Conservation (phyloP, 2,329 filamentous ascomycete species). For the Grosmannia huntii region DNA sequence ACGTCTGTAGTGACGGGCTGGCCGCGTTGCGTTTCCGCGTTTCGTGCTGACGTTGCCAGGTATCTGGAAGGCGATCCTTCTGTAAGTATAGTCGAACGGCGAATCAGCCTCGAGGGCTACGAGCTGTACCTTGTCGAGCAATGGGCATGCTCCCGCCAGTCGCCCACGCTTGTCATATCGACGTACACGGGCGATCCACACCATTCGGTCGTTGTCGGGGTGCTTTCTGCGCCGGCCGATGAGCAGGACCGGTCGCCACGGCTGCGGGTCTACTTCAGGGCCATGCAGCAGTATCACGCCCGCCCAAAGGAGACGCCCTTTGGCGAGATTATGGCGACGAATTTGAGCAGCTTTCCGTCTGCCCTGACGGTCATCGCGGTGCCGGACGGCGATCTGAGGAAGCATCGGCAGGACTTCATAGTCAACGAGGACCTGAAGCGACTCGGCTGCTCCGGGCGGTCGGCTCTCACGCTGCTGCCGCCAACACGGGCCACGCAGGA, state of each 20-base stretch:
- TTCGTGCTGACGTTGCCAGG: constrained; percentile 19
- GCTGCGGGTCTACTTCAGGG: constrained; percentile 73
- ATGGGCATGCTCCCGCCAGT: constrained; percentile 86
- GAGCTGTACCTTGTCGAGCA: constrained; percentile 93
- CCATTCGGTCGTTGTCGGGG: constrained; percentile 65
- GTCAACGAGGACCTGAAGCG: constrained; percentile 92
- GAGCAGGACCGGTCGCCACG: constrained; percentile 68
- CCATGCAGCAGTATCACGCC: constrained; percentile 74
- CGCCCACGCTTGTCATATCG: constrained; percentile 82
- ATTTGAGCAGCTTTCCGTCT: constrained; percentile 83
- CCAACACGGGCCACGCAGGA: constrained; percentile 73
- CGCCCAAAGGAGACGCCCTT: constrained; percentile 68
- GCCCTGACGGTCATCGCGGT: constrained; percentile 84
- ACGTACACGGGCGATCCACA: constrained; percentile 83
- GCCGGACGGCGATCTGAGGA: constrained; percentile 71
- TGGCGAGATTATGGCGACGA: constrained; percentile 86
- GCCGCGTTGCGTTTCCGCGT: not conserved
- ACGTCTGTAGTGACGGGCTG: constrained; percentile 8
- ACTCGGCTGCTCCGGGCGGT: constrained; percentile 79
- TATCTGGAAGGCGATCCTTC: constrained; percentile 79
- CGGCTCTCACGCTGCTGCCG: constrained; percentile 66
- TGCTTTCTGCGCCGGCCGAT: constrained; percentile 71
- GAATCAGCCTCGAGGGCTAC: constrained; percentile 62
- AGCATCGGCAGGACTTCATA: constrained; percentile 72
- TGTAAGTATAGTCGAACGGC: constrained; percentile 62